phyloP scores from a whole-genome alignment of 164 flowering plant species.

The Macadamia tetraphylla region DNA sequence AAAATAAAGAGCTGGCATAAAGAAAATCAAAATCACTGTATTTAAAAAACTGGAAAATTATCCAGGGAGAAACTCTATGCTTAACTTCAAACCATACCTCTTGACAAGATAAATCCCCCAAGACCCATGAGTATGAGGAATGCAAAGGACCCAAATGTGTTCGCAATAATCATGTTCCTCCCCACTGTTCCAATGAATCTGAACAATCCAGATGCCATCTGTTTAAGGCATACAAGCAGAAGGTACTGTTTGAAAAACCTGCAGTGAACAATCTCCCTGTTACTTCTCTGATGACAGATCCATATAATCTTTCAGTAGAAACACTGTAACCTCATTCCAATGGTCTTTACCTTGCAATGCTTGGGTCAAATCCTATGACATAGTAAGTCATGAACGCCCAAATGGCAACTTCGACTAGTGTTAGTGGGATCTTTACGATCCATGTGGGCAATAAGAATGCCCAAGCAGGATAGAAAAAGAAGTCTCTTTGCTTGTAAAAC shows the following conservation, averaged over 20 bases:
- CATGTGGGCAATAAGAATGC: slow-evolving; percentile 70
- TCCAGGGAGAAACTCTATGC: too few relatives aligned
- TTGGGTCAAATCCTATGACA: slow-evolving; percentile 51
- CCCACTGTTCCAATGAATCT: slow-evolving; percentile 35
- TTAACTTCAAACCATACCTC: slow-evolving; percentile 23
- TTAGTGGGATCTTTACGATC: slow-evolving; percentile 52
- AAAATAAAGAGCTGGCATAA: too few relatives aligned
- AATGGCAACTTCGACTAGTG: slow-evolving; percentile 40
- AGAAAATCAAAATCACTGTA: background rate
- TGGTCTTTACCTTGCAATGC: slow-evolving; percentile 34
- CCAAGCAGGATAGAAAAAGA: slow-evolving; percentile 80
- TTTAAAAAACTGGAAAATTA: too few relatives aligned
- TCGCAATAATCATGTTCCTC: slow-evolving; percentile 44
- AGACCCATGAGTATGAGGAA: slow-evolving; percentile 29
- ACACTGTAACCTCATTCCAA: background rate
- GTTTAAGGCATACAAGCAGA: slow-evolving; percentile 31
- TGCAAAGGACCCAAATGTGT: slow-evolving; percentile 39
- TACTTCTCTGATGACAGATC: background rate
- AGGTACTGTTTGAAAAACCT: slow-evolving; percentile 44
- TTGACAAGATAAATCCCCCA: slow-evolving; percentile 42
- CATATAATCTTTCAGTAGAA: background rate
- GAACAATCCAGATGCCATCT: slow-evolving; percentile 44
- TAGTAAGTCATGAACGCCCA: slow-evolving; percentile 53
- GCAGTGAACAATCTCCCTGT: slow-evolving; percentile 6
- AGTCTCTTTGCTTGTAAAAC: slow-evolving; percentile 81